Base-by-base conservation (phyloP, 1,284 basidiomycete genomes). In the Singerocomus inundabilis region DNA sequence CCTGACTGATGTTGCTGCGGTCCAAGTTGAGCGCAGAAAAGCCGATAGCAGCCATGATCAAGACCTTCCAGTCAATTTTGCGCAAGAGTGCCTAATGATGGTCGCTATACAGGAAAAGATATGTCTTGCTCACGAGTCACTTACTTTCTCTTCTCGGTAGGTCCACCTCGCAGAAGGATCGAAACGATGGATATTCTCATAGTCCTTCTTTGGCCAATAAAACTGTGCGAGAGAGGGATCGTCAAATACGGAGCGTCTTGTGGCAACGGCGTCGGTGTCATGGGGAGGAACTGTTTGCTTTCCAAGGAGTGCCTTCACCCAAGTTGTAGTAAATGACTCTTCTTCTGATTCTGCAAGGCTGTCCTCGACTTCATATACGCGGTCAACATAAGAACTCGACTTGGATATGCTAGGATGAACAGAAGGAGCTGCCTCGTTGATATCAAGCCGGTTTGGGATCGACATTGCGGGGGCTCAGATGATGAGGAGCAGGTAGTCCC, bases 131-230 rank as follows among this genome's bases (percentile, higher is more conserved):
- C 16, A 28, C 29, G 35, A 12, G 21, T 38, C 11, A 53, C 75
- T 48, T 45, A 79, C 79, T 60, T 67, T 72, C 64, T 89, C 85
- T 60, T 91, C 85, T 29, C 77, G 64, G 61, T 76, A 77, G 1
- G 85, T 88, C 87, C 87, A 90, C 5, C 85, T 75, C 26, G 81
- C 82, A 12, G 71, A 64, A 0, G 80, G 78, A 58, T 89, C 81
- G 56, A 89, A 88, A 8, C 82, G 73, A 57, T 86, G 82, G 1
- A 72, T 52, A 57, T 83, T 85, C 64, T 88, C 85, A 54, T 83
- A 86, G 2, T 73, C 61, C 5, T 55, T 44, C 47, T 75, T 79
- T 2, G 84, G 82, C 67, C 75, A 76, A 56, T 83, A 85, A 51
- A 76, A 70, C 38, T 75, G 61, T 1, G 72, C 71, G 7, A 80